A percentile compares a stretch with the other conserved stretches of the same genome.
These are phyloP conservation scores for Paxillus involutus DNA, from an alignment of 768 basidiomycete genomes.

Conservation along the genomic window DNA sequence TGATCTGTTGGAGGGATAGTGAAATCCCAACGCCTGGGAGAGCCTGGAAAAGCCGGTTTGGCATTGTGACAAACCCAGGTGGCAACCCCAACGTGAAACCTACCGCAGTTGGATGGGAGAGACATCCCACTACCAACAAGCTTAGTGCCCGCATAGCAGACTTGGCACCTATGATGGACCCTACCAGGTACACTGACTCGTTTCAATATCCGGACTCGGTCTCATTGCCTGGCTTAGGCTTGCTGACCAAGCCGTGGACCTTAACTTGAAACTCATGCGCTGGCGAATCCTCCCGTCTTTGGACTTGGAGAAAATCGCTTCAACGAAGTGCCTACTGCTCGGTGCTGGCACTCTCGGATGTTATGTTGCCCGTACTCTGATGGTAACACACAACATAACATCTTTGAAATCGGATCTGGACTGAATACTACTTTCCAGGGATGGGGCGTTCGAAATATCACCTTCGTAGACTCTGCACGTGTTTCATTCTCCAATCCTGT, in stretches of 20 bases:
- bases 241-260: conserved; percentile 95
- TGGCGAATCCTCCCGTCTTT: conserved; percentile 93
- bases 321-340: conserved; percentile 78
- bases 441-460: conserved; percentile 95
- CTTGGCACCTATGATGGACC: conserved; percentile 96
- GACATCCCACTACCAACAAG: conserved; percentile 77
- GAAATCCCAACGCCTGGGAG: conserved; percentile 43
- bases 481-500: conserved; percentile 99
- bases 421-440: conserved; percentile 49
- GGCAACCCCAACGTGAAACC: conserved; percentile 37
- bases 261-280: conserved; percentile 96
- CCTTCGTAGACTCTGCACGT: conserved; percentile 85
- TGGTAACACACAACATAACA: conserved; percentile 61
- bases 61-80: conserved; percentile 38
- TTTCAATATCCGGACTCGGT: background rate
- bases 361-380: conserved; percentile 88
- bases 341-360: conserved; percentile 97
- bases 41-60: conserved; percentile 65
- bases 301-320: conserved; percentile 83
- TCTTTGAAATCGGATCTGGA: background rate
- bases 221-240: conserved; percentile 47
- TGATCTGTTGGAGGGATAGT: conserved; percentile 78
- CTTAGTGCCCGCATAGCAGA: conserved; percentile 87
- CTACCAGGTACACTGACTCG: conserved; percentile 52
- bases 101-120: conserved; percentile 92